phyloP scores from a whole-genome alignment of 163 green algal genomes.

The Chloromonas sp. region DNA sequence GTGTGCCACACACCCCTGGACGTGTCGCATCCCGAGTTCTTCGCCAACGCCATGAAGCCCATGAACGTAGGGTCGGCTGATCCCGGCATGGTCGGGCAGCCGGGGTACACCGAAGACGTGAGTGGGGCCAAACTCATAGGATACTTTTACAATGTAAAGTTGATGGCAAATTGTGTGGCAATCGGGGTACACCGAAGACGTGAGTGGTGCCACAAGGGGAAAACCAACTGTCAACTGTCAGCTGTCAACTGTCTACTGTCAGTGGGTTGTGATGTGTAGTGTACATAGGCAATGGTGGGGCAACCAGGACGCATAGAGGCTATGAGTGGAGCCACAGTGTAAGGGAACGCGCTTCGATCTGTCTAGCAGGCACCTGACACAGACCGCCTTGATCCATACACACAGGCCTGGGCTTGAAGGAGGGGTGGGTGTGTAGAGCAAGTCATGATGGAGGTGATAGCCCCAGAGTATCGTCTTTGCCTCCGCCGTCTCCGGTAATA shows the following conservation, averaged over 20 bases:
- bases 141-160: too few relatives aligned
- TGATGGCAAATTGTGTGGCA: background rate
- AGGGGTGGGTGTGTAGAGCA: too few relatives aligned
- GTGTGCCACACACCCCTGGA: slow-evolving; percentile 6
- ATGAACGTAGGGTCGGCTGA: background rate
- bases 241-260: too few relatives aligned
- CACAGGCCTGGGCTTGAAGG: too few relatives aligned
- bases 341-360: too few relatives aligned
- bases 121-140: background rate
- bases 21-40: slow-evolving; percentile 7
- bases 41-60: slow-evolving; percentile 9
- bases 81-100: background rate
- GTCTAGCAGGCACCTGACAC: too few relatives aligned
- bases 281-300: background rate
- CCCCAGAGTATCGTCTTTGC: too few relatives aligned
- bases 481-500: too few relatives aligned
- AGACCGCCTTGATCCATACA: too few relatives aligned
- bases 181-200: background rate
- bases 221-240: background rate
- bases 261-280: too few relatives aligned
- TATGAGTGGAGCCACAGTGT: too few relatives aligned
- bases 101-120: slow-evolving; percentile 3
- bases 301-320: background rate
- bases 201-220: background rate
- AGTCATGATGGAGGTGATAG: too few relatives aligned